phyloP scores from a whole-genome alignment of 768 basidiomycete species.

The Lentinus brumalis region DNA sequence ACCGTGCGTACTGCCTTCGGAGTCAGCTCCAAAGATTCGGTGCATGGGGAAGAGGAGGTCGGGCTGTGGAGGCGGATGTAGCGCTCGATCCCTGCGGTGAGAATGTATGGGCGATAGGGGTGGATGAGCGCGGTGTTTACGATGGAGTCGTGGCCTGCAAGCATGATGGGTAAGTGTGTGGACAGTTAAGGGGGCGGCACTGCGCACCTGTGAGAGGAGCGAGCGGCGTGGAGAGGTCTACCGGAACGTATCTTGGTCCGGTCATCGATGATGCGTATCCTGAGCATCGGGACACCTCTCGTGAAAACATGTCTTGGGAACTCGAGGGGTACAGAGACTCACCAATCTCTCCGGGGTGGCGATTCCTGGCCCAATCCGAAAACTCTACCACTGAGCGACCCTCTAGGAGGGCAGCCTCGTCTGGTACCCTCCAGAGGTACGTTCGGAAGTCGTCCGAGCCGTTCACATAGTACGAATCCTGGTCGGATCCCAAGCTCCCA shows the following conservation, averaged over 20 bases:
- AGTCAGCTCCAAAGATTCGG: slow-evolving; percentile 46
- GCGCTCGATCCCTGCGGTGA: slow-evolving; percentile 75
- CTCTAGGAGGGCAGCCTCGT: slow-evolving; percentile 43
- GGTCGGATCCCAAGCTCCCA: slow-evolving; percentile 55
- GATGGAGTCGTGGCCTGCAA: slow-evolving; percentile 70
- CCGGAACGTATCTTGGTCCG: slow-evolving; percentile 55
- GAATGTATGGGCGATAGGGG: slow-evolving; percentile 64
- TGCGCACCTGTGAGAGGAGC: slow-evolving; percentile 57
- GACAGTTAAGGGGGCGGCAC: background rate
- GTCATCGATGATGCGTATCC: slow-evolving; percentile 8
- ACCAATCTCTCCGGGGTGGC: slow-evolving; percentile 42
- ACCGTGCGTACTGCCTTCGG: slow-evolving; percentile 50
- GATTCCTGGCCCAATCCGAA: slow-evolving; percentile 46
- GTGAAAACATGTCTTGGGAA: background rate
- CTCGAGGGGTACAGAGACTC: slow-evolving; percentile 5
- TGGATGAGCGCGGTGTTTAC: slow-evolving; percentile 77
- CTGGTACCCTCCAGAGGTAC: slow-evolving; percentile 79
- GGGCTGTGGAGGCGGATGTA: slow-evolving; percentile 71
- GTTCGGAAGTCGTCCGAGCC: slow-evolving; percentile 84
- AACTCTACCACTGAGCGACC: slow-evolving; percentile 47
- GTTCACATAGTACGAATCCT: slow-evolving; percentile 64
- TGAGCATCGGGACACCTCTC: background rate
- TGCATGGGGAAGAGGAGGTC: slow-evolving; percentile 51
- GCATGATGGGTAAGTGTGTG: background rate
- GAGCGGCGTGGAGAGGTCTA: slow-evolving; percentile 62